These are phyloP conservation scores for Agaricus sinodeliciosus DNA, from an alignment of 768 basidiomycete species.

Conservation along the genomic window DNA sequence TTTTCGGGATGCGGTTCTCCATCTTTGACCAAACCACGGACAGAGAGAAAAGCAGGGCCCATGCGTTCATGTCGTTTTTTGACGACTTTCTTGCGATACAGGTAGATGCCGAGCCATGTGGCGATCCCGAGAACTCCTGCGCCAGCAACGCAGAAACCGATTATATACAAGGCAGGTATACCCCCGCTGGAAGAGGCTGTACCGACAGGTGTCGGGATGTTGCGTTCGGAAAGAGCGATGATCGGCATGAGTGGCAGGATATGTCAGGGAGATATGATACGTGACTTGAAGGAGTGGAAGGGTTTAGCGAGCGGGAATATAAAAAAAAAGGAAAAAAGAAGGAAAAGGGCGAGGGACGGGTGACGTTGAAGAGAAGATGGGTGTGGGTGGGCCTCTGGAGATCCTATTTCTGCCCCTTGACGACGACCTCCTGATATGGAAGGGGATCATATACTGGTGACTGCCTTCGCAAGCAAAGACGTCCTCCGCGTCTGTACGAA, in stretches of 20 bases:
- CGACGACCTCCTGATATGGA: too few species aligned
- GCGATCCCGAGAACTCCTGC: conserved; percentile 30
- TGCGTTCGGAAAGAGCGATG: conserved; percentile 4
- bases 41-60: conserved; percentile 38
- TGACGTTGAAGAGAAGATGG: too few species aligned
- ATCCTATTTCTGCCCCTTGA: too few species aligned
- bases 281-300: background rate
- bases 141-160: conserved; percentile 43
- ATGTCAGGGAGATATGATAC: background rate
- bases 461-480: too few species aligned
- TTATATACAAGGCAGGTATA: conserved; percentile 32
- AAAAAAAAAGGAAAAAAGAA: background rate
- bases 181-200: conserved; percentile 10
- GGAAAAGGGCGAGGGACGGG: background rate
- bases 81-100: conserved; percentile 32
- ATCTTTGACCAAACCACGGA: conserved; percentile 40
- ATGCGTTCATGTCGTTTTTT: conserved; percentile 29
- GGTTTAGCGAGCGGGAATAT: background rate
- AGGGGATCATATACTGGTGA: too few species aligned
- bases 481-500: too few species aligned
- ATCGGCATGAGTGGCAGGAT: conserved; percentile 3
- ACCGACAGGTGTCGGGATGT: background rate
- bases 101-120: conserved; percentile 37
- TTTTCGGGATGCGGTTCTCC: conserved; percentile 13
- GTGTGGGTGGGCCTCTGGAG: too few species aligned